Conservation (phyloP, 306 rosid species). For the Casuarina glauca region DNA sequence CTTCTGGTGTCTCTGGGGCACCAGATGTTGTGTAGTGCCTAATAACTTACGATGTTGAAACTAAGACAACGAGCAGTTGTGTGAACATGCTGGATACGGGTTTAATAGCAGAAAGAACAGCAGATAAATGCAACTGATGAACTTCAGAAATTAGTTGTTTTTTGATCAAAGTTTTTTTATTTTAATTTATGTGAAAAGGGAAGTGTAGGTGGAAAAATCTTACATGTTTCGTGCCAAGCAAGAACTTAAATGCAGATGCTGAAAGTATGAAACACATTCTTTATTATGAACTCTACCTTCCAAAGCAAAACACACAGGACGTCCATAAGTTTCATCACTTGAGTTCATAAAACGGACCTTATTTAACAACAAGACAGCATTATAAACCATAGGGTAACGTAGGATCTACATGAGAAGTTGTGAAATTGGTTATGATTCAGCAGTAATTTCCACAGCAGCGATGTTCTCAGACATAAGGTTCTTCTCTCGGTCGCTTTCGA, state of each 20-base stretch:
- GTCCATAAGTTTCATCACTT: not conserved
- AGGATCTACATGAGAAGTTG: conserved; percentile 10
- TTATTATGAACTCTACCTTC: not conserved
- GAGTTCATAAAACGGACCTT: conserved; percentile 3
- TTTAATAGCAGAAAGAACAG: not conserved
- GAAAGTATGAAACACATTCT: not conserved
- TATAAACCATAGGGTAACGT: not conserved
- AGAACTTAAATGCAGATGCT: conserved; percentile 3
- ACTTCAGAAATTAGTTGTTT: not conserved
- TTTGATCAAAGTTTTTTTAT: too few species aligned
- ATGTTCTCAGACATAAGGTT: conserved; percentile 10
- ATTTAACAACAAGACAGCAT: conserved; percentile 10
- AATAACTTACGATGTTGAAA: too few species aligned
- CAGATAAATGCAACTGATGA: not conserved
- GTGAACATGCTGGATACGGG: too few species aligned
- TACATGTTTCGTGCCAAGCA: not conserved
- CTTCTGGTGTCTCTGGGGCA: not conserved
- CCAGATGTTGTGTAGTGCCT: not conserved
- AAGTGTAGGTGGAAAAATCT: not conserved
- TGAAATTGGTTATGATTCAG: conserved; percentile 20
- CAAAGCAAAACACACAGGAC: not conserved
- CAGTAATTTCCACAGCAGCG: conserved; percentile 28
- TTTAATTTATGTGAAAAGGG: not conserved
- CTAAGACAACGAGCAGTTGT: too few species aligned
- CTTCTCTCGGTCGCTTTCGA: conserved; percentile 42